Conservation (phyloP, 352 stramenopile genomes). For the Phytophthora pisi region DNA sequence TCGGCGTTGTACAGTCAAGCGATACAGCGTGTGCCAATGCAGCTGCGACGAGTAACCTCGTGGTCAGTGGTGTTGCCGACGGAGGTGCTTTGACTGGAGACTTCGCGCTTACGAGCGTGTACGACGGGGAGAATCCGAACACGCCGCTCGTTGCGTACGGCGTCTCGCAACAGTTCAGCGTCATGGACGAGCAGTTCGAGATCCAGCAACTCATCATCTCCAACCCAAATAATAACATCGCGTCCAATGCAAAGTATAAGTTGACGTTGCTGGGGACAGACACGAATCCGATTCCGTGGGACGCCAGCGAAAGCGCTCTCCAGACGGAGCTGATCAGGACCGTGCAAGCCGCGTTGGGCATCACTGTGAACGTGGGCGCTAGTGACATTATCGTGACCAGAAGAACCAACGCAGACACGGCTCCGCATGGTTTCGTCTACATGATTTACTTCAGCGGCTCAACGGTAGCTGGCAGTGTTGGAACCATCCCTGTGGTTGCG, state of each 20-base stretch:
- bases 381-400: constrained; percentile 62
- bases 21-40: constrained; percentile 13
- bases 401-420: constrained; percentile 37
- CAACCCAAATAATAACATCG: constrained; percentile 31
- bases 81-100: constrained; percentile 37
- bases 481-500: constrained; percentile 12
- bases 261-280: constrained; percentile 22
- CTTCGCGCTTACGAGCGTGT: constrained; percentile 54
- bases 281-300: constrained; percentile 47
- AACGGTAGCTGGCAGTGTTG: constrained; percentile 45
- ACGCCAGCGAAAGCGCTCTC: constrained; percentile 47
- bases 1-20: constrained; percentile 22
- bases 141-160: constrained; percentile 55
- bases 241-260: not conserved
- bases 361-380: constrained; percentile 9
- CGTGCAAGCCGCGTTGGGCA: not conserved
- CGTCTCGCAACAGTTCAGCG: constrained; percentile 71
- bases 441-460: constrained; percentile 73
- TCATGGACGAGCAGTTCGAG: constrained; percentile 75
- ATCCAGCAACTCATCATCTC: constrained; percentile 56
- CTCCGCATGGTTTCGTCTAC: constrained; percentile 69
- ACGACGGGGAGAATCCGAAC: constrained; percentile 57
- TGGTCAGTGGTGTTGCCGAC: constrained; percentile 16
- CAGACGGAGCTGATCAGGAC: constrained; percentile 29
- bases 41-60: constrained; percentile 16